Evolutionary conservation across 2,329 filamentous ascomycete species (phyloP).

Genomic region (Microdochium paspali): DNA sequence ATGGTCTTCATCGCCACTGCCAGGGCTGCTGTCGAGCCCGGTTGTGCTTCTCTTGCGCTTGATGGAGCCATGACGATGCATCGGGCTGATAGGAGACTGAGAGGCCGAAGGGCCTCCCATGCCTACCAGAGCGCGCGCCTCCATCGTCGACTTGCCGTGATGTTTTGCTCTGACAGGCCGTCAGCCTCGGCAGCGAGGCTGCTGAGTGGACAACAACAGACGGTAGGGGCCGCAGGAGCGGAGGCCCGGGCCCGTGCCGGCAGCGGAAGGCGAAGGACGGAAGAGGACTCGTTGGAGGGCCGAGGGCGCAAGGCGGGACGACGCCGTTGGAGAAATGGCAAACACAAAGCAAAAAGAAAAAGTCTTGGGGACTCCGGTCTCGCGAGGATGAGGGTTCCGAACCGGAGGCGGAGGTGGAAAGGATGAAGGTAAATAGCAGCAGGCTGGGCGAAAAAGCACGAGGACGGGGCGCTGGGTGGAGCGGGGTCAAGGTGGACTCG

Average conservation of each 20-base stretch:
- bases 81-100: slow-evolving; percentile 45
- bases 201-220: not conserved
- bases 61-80: slow-evolving; percentile 37
- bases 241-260: not conserved
- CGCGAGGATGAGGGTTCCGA: not conserved
- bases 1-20: slow-evolving; percentile 49
- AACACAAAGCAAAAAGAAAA: not conserved
- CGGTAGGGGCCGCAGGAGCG: not conserved
- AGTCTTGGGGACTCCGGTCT: not conserved
- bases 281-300: not conserved
- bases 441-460: not conserved
- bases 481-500: not conserved
- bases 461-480: not conserved
- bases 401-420: not conserved
- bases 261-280: not conserved
- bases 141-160: slow-evolving; percentile 24
- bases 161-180: not conserved
- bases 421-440: not conserved
- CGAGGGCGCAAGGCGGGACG: not conserved
- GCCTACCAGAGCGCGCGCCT: slow-evolving; percentile 34
- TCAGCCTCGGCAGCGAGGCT: not conserved
- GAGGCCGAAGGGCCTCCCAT: slow-evolving; percentile 31
- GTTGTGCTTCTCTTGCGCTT: slow-evolving; percentile 53
- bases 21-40: slow-evolving; percentile 50
- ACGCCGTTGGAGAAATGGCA: not conserved